A percentile compares a stretch with the other conserved stretches of the same genome.
Evolutionary conservation across 805 yeast species (phyloP).

Genomic region (Yamadazyma akitaensis): DNA sequence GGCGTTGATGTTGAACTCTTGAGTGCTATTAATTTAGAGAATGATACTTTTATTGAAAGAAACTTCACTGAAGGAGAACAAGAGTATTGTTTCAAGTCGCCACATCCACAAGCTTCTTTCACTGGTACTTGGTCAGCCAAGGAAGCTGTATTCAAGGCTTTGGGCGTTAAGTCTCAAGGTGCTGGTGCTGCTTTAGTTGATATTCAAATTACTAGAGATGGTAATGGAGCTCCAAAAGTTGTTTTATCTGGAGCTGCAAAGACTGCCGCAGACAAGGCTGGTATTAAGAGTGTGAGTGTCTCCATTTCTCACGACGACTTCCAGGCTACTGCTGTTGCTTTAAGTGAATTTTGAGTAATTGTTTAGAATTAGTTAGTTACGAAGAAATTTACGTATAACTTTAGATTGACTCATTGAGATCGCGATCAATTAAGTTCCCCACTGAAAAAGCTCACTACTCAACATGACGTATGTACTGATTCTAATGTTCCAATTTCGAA

Average conservation of each 20-base stretch:
- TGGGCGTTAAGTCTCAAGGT: constrained; percentile 85
- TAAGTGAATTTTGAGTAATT: constrained; percentile 48
- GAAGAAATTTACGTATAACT: no score
- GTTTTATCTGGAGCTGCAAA: constrained; percentile 72
- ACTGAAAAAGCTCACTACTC: background rate
- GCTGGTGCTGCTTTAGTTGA: constrained; percentile 93
- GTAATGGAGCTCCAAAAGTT: constrained; percentile 81
- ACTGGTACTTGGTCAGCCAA: constrained; percentile 99
- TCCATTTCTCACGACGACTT: constrained; percentile 95
- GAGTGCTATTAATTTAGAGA: constrained; percentile 75
- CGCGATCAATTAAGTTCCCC: background rate
- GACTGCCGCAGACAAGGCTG: constrained; percentile 65
- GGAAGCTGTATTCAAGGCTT: constrained; percentile 97
- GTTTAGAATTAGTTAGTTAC: background rate
- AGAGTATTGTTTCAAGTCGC: constrained; percentile 67
- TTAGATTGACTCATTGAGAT: background rate
- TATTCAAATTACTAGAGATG: constrained; percentile 77
- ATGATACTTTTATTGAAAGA: constrained; percentile 86
- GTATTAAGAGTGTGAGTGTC: constrained; percentile 70
- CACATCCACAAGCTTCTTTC: constrained; percentile 82
- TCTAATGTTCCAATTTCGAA: no score
- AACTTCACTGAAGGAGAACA: constrained; percentile 85
- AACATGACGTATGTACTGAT: background rate
- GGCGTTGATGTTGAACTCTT: constrained; percentile 97
- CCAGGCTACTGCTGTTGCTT: constrained; percentile 97